Evolutionary conservation across 2,329 filamentous ascomycete genomes (phyloP).

Genomic region (Diaporthe longicolla): DNA sequence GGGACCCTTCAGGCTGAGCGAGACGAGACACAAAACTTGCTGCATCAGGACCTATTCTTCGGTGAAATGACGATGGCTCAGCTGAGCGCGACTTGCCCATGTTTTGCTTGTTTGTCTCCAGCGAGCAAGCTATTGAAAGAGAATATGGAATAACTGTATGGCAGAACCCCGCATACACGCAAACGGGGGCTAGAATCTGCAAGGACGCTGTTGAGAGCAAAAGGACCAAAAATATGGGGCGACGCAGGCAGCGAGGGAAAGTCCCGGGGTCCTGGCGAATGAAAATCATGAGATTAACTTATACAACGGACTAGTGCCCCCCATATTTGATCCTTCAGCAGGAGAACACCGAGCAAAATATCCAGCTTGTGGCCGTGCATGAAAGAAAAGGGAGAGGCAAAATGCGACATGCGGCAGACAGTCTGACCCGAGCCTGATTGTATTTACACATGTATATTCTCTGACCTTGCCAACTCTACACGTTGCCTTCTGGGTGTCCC

Average conservation of each 20-base stretch:
- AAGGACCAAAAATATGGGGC: neutral
- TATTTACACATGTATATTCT: neutral
- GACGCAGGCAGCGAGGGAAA: neutral
- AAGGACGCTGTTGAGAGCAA: neutral
- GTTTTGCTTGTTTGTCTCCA: too few relatives aligned
- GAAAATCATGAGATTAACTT: neutral
- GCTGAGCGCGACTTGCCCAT: neutral
- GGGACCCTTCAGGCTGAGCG: neutral
- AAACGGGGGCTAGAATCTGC: neutral
- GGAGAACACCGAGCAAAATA: neutral
- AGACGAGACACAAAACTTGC: neutral
- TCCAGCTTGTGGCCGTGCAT: slow-evolving; percentile 3
- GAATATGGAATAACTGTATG: neutral
- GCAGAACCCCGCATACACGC: neutral
- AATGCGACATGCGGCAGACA: neutral
- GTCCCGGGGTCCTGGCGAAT: slow-evolving; percentile 14
- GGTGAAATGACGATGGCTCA: neutral
- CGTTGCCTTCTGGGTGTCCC: neutral
- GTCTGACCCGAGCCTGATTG: neutral
- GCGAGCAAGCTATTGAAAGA: neutral
- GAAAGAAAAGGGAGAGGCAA: neutral
- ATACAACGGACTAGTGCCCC: neutral
- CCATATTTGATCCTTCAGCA: slow-evolving; percentile 19
- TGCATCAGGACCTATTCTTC: neutral
- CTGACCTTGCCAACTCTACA: neutral